Percentiles rank a stretch among this genome's conserved stretches.
phyloP scores from a whole-genome alignment of 176 grass and related monocot genomes.

The Secale cereale region DNA sequence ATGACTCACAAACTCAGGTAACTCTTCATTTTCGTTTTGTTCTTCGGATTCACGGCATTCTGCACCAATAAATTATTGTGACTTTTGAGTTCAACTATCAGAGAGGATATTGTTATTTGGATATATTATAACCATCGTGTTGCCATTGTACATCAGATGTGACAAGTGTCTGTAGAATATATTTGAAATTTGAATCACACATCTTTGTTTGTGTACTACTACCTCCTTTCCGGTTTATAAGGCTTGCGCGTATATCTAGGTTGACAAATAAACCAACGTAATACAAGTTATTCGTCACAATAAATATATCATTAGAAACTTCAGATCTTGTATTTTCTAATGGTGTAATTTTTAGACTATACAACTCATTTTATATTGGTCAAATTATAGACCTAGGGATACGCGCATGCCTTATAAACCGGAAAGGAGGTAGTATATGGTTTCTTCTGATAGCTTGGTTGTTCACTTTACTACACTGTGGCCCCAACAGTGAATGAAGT shows the following conservation, averaged over 20 bases:
- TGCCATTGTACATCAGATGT: not conserved
- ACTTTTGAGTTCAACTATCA: not conserved
- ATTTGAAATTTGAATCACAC: not conserved
- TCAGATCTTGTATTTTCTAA: too few relatives aligned
- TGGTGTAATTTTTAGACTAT: too few relatives aligned
- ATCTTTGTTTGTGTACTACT: not conserved
- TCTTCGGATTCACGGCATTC: not conserved
- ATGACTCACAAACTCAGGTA: conserved; percentile 90
- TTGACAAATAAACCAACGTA: too few relatives aligned
- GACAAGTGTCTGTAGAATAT: not conserved
- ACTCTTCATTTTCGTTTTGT: not conserved
- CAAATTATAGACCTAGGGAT: too few relatives aligned
- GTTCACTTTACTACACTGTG: not conserved
- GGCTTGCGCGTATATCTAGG: too few relatives aligned
- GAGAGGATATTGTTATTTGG: not conserved
- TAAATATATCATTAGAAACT: too few relatives aligned
- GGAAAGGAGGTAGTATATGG: too few relatives aligned
- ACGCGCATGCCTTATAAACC: too few relatives aligned
- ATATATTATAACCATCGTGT: not conserved
- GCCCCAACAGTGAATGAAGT: not conserved
- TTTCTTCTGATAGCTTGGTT: not conserved
- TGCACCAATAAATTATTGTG: not conserved
- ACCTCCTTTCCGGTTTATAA: too few relatives aligned
- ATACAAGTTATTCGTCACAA: too few relatives aligned
- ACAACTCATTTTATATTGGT: too few relatives aligned